phyloP scores from a whole-genome alignment of 2,329 filamentous ascomycete genomes.

The Colletotrichum sp. region DNA sequence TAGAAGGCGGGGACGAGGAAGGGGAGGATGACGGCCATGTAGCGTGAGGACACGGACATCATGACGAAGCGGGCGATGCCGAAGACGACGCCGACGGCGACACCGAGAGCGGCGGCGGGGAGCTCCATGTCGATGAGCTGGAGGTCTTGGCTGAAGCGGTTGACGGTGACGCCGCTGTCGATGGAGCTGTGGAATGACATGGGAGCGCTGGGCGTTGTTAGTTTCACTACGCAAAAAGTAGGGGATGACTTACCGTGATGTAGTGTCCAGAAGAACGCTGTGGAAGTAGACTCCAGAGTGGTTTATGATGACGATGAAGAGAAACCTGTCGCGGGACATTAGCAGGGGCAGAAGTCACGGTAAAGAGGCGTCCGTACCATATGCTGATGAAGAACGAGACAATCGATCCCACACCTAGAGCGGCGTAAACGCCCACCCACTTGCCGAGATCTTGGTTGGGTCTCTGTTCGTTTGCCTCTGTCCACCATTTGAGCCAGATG shows the following conservation, averaged over 20 bases:
- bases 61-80: constrained; percentile 20
- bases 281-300: constrained; percentile 33
- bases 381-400: background rate
- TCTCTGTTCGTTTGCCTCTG: constrained; percentile 40
- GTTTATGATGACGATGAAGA: constrained; percentile 36
- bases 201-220: constrained; percentile 8
- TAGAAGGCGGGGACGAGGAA: constrained; percentile 32
- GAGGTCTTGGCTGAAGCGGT: constrained; percentile 26
- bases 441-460: constrained; percentile 41
- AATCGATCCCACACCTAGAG: constrained; percentile 3
- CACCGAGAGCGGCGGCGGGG: constrained; percentile 22
- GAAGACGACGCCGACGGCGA: constrained; percentile 17
- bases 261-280: constrained; percentile 27
- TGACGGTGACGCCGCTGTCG: constrained; percentile 26
- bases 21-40: constrained; percentile 35
- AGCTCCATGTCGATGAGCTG: constrained; percentile 27
- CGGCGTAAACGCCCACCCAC: constrained; percentile 40
- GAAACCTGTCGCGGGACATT: constrained; percentile 23
- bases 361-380: background rate
- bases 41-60: constrained; percentile 32
- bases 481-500: constrained; percentile 56
- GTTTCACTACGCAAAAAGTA: no score
- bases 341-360: background rate
- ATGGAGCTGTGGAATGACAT: constrained; percentile 23
- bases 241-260: constrained; percentile 17